Conservation (phyloP, 441 rosid species). For the Erysimum cheiri region DNA sequence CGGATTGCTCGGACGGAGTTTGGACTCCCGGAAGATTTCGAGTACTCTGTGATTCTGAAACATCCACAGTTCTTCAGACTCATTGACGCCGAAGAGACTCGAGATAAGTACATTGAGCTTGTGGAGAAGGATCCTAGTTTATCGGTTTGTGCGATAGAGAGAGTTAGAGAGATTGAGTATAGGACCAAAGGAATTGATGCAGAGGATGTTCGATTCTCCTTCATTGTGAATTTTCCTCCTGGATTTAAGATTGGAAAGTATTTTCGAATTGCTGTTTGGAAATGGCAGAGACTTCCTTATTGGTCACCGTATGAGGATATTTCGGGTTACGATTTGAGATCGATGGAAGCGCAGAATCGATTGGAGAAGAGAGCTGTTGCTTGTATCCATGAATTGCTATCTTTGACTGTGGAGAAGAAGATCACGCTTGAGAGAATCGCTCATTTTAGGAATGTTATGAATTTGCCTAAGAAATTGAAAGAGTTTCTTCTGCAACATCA, state of each 20-base stretch:
- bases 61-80: slow-evolving; percentile 68
- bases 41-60: slow-evolving; percentile 75
- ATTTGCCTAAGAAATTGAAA: slow-evolving; percentile 82
- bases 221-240: slow-evolving; percentile 81
- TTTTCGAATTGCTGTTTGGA: slow-evolving; percentile 88
- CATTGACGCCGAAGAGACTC: slow-evolving; percentile 66
- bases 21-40: slow-evolving; percentile 94
- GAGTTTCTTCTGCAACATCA: slow-evolving; percentile 88
- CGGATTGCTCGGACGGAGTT: slow-evolving; percentile 80
- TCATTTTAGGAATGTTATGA: slow-evolving; percentile 78
- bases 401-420: slow-evolving; percentile 86
- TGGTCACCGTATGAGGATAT: slow-evolving; percentile 95
- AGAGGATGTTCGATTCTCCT: slow-evolving; percentile 83
- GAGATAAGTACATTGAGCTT: slow-evolving; percentile 86
- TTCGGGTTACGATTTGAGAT: slow-evolving; percentile 82
- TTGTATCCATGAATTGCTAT: slow-evolving; percentile 77
- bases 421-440: slow-evolving; percentile 88
- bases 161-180: slow-evolving; percentile 81
- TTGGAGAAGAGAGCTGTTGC: slow-evolving; percentile 96
- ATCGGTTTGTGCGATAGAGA: slow-evolving; percentile 70
- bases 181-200: slow-evolving; percentile 78
- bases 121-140: slow-evolving; percentile 66
- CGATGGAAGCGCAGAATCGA: slow-evolving; percentile 87
- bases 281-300: slow-evolving; percentile 92
- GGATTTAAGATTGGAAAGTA: slow-evolving; percentile 94